Evolutionary conservation across 306 rosid genomes (phyloP), one percentile per base, ranked within the genome.

Genomic region (Neltuma alba): DNA sequence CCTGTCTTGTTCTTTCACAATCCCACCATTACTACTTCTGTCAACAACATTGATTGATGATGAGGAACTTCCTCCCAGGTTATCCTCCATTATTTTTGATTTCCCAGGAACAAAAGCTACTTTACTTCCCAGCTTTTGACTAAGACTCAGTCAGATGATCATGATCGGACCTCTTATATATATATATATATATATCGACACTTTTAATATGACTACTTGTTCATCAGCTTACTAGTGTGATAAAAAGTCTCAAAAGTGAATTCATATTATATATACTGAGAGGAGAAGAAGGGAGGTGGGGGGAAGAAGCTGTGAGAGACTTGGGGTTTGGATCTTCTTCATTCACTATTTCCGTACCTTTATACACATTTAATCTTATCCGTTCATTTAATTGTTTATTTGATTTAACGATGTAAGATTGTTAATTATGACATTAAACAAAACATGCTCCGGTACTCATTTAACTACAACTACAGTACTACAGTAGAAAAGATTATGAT

Each of bases 1-100:
- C 55, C 90, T 89, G 73, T 90, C 93, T 78, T 88, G 94, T 84
- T 90, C 92, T 47, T 86, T 90, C 41, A 44, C 13, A 4, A 44
- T 15, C 11, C 11, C 2, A 27, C 71, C 87, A 72, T 37, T 7
- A 52, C 45, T 41, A 7, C 10, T 52, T 20, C 12, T 57, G 18
- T 82, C 57, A 50, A 50, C 68, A 16, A 1, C 61, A 21, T 21
- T 20, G 28, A 54, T 62, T 33, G 70, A 34, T 16, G 78, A 63
- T 12, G 78, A 55, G 9, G 44, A 7, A 31, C 78, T 31, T 34
- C 41, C 75, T 70, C 60, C 75, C 7, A 16, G 34, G 41, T 70
- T 69, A 0, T 45, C 60, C 60, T 2, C 75, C 75, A 45, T 11
- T 11, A 58, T 42, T 42, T 69, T 42, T 38, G 14, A 42, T 69